Conservation (phyloP, 192 early-diverging fungal genomes). For the Chytriomyces sp. region DNA sequence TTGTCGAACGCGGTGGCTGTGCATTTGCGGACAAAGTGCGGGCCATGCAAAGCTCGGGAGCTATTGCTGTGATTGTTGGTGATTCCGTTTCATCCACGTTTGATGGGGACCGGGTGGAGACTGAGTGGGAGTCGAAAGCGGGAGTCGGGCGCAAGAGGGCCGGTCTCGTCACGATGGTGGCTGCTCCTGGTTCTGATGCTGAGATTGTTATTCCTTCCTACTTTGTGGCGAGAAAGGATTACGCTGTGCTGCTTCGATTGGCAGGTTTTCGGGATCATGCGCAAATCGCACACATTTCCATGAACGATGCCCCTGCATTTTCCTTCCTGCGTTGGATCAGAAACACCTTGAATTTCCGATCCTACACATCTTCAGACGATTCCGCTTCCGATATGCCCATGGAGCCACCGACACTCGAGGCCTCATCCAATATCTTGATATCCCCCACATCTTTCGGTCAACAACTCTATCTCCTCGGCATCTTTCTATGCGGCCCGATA, state of each 20-base stretch:
- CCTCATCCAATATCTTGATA: not conserved
- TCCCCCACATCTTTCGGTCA: not conserved
- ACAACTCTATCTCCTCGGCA: constrained; percentile 16
- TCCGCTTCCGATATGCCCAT: not conserved
- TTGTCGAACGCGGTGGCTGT: constrained; percentile 88
- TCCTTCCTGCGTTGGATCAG: not conserved
- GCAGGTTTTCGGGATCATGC: not conserved
- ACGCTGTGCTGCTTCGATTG: not conserved
- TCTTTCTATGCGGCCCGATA: constrained; percentile 72
- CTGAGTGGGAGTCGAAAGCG: constrained; percentile 32
- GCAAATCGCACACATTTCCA: no score
- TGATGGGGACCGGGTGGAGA: not conserved
- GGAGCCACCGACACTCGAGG: not conserved
- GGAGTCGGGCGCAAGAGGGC: not conserved
- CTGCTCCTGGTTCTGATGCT: constrained; percentile 73
- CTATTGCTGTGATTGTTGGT: constrained; percentile 85
- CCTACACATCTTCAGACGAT: not conserved
- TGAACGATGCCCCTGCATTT: not conserved
- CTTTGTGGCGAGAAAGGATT: constrained; percentile 60
- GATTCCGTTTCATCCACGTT: constrained; percentile 52
- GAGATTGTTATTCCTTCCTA: constrained; percentile 88
- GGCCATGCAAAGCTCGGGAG: constrained; percentile 86
- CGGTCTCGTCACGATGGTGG: constrained; percentile 82
- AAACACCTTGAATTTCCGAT: no score
- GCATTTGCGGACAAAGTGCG: constrained; percentile 89